Percentiles rank a stretch among this genome's conserved stretches.
These are phyloP conservation scores for Euphorbia lathyris DNA, from an alignment of 345 rosid genomes.

Conservation along the genomic window DNA sequence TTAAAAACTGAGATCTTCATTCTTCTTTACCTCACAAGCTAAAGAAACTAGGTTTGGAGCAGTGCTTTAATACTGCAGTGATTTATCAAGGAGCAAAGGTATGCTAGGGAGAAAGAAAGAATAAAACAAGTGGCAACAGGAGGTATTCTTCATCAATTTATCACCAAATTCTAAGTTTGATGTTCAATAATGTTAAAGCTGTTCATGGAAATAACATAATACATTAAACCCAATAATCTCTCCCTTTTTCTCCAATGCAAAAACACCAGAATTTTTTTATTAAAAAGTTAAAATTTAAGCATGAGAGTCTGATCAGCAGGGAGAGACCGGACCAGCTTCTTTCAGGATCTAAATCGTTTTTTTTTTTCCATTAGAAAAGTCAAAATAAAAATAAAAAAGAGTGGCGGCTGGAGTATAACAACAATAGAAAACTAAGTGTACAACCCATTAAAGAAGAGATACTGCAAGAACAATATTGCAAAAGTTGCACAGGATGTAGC, in stretches of 20 bases:
- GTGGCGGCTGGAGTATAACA: no score
- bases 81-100: slow-evolving; percentile 20
- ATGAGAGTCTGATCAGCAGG: slow-evolving; percentile 20
- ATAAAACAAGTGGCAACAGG: slow-evolving; percentile 13
- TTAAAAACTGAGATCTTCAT: no score
- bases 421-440: no score
- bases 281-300: slow-evolving; percentile 6
- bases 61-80: slow-evolving; percentile 1
- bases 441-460: slow-evolving; percentile 20
- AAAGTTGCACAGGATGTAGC: slow-evolving; percentile 98
- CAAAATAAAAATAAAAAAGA: no score
- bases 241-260: slow-evolving; percentile 2
- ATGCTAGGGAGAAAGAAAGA: background rate
- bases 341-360: slow-evolving; percentile 24
- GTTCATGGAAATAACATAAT: background rate
- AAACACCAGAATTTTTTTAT: background rate
- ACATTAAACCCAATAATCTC: no score
- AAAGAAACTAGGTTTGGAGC: no score
- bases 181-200: no score
- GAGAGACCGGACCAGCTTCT: slow-evolving; percentile 15
- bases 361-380: background rate
- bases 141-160: slow-evolving; percentile 33
- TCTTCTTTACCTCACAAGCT: no score
- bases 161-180: slow-evolving; percentile 2
- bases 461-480: slow-evolving; percentile 98